Base-by-base conservation (phyloP, 2,329 filamentous ascomycete genomes). In the Botrytis pseudocinerea region DNA sequence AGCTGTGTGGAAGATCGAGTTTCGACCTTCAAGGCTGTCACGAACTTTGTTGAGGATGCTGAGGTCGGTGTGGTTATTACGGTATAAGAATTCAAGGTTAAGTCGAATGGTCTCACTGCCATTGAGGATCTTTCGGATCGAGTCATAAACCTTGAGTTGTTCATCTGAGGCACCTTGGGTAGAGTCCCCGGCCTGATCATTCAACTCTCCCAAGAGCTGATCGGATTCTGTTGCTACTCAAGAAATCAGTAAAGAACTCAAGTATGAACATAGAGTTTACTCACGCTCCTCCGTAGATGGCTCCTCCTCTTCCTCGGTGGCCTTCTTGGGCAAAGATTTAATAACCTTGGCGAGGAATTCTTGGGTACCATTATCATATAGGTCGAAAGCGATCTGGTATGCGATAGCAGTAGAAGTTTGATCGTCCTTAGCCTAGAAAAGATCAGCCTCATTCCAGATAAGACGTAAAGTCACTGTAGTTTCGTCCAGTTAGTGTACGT, bases 351-450 rank as follows among this genome's bases (percentile, higher is more conserved):
- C 91, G 38, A 99, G 84, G 79, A 99, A 99, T 81, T 98, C 96
- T 79, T 99, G 96, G 0, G 96, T 98, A 77, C 96, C 96, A 80
- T 99, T 99, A 84, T 99, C 96, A 83, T 98, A 98, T 9, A 99
- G 87, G 80, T 99, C 96, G 80, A 99, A 99, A 1, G 95, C 96
- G 73, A 99, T 97, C 82, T 99, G 96, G 82, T 98, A 99, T 28
- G 96, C 96, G 68, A 93, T 92, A 32, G 95, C 93, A 25, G 93
- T 89, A 0, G 94, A 94, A 74, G 90, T 90, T 69, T 90, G 87
- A 77, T 97, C 93, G 9, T 90, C 93, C 76, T 92, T 92, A 75
- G 92, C 75, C 69, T 71, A 44, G 2, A 25, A 1, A 28, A 14
- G 28, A 28, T 71, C 48, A 71, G 76, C 77, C 1, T 28, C 25